phyloP scores from a whole-genome alignment of 768 basidiomycete genomes.

The Tephrocybe sp. region DNA sequence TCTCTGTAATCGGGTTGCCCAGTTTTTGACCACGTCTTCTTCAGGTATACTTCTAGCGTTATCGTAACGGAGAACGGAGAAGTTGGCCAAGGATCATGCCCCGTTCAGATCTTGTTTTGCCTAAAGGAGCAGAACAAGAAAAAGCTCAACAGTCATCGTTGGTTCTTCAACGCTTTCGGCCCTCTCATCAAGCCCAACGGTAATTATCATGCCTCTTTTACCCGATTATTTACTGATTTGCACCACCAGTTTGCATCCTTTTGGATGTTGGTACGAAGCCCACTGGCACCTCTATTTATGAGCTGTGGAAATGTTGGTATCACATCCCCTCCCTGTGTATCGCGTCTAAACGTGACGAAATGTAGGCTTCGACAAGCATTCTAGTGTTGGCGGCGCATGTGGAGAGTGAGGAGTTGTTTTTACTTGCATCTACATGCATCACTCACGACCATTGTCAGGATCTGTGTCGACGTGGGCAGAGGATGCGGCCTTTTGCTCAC shows the following conservation, averaged over 20 bases:
- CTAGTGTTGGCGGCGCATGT: slow-evolving; percentile 90
- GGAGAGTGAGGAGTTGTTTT: slow-evolving; percentile 64
- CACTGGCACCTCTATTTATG: slow-evolving; percentile 91
- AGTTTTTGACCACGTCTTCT: slow-evolving; percentile 4
- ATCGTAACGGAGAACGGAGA: slow-evolving; percentile 79
- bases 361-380: slow-evolving; percentile 75
- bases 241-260: slow-evolving; percentile 69
- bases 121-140: slow-evolving; percentile 97
- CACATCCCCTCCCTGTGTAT: slow-evolving; percentile 6
- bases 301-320: slow-evolving; percentile 85
- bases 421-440: background rate
- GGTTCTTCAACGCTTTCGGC: slow-evolving; percentile 97
- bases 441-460: slow-evolving; percentile 36
- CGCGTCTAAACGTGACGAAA: background rate
- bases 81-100: slow-evolving; percentile 69
- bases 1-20: background rate
- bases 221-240: slow-evolving; percentile 3
- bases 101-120: slow-evolving; percentile 87
- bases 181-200: slow-evolving; percentile 85
- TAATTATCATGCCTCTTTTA: slow-evolving; percentile 22
- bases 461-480: slow-evolving; percentile 78
- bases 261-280: slow-evolving; percentile 97
- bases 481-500: slow-evolving; percentile 68
- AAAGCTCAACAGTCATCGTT: slow-evolving; percentile 92
- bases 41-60: slow-evolving; percentile 74